These are phyloP conservation scores for Kuraishia piskuri DNA, from an alignment of 805 yeast genomes.

Conservation along the genomic window DNA sequence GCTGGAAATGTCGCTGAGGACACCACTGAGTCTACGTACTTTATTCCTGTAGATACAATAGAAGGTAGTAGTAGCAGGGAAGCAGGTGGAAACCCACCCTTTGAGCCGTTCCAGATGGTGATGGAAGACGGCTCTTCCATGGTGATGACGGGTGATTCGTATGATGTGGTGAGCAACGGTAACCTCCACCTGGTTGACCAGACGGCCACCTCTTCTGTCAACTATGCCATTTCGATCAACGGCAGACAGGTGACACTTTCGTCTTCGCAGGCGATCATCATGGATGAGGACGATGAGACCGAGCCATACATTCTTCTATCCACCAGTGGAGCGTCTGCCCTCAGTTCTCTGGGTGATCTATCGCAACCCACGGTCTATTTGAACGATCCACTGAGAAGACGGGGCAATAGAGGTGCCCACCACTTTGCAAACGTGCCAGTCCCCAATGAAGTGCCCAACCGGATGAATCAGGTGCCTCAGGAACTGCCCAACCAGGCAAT, in stretches of 20 bases:
- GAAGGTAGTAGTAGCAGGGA: no score
- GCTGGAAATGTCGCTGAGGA: background rate
- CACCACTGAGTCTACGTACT: background rate
- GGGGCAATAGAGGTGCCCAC: background rate
- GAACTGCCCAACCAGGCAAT: background rate
- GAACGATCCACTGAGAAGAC: background rate
- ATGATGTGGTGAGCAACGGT: conserved; percentile 7
- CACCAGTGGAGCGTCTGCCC: conserved; percentile 25
- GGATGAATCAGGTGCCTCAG: background rate
- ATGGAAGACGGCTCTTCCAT: conserved; percentile 6
- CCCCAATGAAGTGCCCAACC: background rate
- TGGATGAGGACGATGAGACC: conserved; percentile 23
- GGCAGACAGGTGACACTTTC: conserved; percentile 17
- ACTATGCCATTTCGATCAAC: conserved; percentile 18
- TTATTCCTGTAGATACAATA: background rate
- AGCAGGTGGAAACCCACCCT: background rate
- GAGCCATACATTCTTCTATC: conserved; percentile 31
- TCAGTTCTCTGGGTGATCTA: conserved; percentile 9
- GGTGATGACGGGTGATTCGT: conserved; percentile 7
- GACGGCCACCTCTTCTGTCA: conserved; percentile 16
- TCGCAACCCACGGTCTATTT: background rate
- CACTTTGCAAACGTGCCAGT: no score
- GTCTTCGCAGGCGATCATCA: conserved; percentile 33
- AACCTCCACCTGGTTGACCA: conserved; percentile 19
- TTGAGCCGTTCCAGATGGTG: background rate